phyloP scores from a whole-genome alignment of 73 alveolate species.

The Breviolum minutum region DNA sequence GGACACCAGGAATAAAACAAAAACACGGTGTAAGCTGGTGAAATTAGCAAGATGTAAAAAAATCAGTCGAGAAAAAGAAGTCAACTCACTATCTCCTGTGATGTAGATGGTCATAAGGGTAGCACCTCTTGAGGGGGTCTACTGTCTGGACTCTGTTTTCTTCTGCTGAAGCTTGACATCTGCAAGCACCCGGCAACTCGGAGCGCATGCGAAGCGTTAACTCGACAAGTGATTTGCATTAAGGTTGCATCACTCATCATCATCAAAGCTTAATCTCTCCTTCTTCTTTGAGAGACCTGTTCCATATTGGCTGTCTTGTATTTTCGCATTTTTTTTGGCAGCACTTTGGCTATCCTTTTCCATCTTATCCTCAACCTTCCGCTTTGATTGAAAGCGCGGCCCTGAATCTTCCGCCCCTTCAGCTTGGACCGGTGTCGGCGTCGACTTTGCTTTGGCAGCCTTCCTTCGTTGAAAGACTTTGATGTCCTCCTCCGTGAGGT shows the following conservation, averaged over 20 bases:
- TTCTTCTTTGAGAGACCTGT: conserved; percentile 39
- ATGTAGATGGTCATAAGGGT: no score
- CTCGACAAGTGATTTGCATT: background rate
- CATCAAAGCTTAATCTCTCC: conserved; percentile 47
- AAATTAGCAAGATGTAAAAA: no score
- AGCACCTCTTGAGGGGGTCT: no score
- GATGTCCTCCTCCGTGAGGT: conserved; percentile 50
- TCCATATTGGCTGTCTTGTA: background rate
- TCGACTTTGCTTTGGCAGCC: background rate
- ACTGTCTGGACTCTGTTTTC: no score
- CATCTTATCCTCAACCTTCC: conserved; percentile 9
- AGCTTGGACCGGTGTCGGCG: background rate
- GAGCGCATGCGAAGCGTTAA: background rate
- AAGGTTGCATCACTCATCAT: background rate
- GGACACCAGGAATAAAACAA: no score
- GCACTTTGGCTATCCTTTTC: conserved; percentile 40
- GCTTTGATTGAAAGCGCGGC: background rate
- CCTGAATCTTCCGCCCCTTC: background rate
- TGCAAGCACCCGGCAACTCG: background rate
- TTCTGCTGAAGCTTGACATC: background rate
- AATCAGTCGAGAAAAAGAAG: no score
- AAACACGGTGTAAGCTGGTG: no score
- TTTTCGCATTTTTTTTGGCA: background rate
- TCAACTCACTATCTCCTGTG: no score
- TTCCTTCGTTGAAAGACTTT: conserved; percentile 25